These are phyloP conservation scores for Coleophoma cylindrospora DNA, from an alignment of 2,329 filamentous ascomycete species.

Conservation along the genomic window DNA sequence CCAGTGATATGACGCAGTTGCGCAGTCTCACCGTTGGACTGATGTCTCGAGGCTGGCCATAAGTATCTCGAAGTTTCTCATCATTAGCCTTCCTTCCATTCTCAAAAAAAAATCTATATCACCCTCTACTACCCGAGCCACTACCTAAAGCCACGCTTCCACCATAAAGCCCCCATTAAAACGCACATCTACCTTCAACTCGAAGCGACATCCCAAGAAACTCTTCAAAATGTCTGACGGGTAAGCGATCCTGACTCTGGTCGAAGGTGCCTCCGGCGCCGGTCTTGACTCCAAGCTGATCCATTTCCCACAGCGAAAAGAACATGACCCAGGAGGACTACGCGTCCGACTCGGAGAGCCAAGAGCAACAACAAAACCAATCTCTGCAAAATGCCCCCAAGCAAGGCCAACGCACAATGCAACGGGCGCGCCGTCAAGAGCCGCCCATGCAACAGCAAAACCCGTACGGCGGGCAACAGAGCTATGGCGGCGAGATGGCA, in stretches of 20 bases:
- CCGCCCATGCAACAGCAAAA: constrained; percentile 28
- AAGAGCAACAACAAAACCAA: constrained; percentile 8
- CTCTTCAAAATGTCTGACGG: constrained; percentile 19
- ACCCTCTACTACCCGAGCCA: too few relatives aligned
- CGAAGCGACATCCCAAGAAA: constrained; percentile 3
- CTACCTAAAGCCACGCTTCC: too few relatives aligned
- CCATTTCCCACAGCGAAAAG: constrained; percentile 12
- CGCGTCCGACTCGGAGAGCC: constrained; percentile 16
- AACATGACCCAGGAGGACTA: constrained; percentile 20
- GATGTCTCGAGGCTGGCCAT: too few relatives aligned
- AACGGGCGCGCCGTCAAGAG: constrained; percentile 33
- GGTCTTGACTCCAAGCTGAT: too few relatives aligned
- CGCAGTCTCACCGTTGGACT: too few relatives aligned
- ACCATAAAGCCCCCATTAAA: too few relatives aligned
- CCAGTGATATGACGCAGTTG: too few relatives aligned
- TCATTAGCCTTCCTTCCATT: too few relatives aligned
- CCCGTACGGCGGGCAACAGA: constrained; percentile 23
- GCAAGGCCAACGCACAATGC: constrained; percentile 24
- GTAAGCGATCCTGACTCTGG: constrained; percentile 7
- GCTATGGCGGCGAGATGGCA: constrained; percentile 12
- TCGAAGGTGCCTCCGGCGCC: background rate
- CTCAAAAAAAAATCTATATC: too few relatives aligned
- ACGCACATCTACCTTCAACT: constrained; percentile 4
- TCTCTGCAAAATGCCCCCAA: constrained; percentile 6
- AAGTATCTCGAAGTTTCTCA: too few relatives aligned